Conservation (phyloP, 2,329 filamentous ascomycete genomes). For the Raffaelea deltoideospora region DNA sequence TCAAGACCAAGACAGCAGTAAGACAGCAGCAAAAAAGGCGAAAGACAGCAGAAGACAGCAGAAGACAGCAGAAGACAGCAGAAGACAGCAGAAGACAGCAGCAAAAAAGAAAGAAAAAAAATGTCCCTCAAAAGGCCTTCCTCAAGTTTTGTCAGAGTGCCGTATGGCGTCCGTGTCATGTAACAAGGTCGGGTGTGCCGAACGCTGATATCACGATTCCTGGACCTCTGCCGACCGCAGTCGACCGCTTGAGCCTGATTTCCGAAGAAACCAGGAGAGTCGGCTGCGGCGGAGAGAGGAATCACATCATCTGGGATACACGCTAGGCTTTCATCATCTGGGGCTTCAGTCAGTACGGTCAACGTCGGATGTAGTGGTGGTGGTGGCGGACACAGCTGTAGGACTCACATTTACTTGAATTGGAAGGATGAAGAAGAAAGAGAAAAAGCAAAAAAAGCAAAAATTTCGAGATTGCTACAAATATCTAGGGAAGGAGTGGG, state of each 20-base stretch:
- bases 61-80: too few species aligned
- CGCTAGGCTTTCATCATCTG: slow-evolving; percentile 99
- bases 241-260: slow-evolving; percentile 83
- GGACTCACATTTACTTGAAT: slow-evolving; percentile 83
- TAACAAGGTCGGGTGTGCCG: slow-evolving; percentile 99
- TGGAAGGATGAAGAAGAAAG: slow-evolving; percentile 74
- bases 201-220: slow-evolving; percentile 94
- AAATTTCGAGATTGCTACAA: too few species aligned
- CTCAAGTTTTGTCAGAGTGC: slow-evolving; percentile 79
- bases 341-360: slow-evolving; percentile 12
- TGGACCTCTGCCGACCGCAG: slow-evolving; percentile 39
- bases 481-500: too few species aligned
- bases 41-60: too few species aligned
- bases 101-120: slow-evolving; percentile 9
- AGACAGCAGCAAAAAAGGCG: too few species aligned
- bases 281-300: slow-evolving; percentile 48
- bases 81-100: neutral
- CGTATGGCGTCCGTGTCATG: slow-evolving; percentile 91
- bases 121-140: slow-evolving; percentile 20
- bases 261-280: slow-evolving; percentile 85
- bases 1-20: too few species aligned
- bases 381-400: slow-evolving; percentile 7
- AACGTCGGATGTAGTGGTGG: slow-evolving; percentile 12
- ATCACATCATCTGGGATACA: slow-evolving; percentile 88
- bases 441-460: slow-evolving; percentile 23